Evolutionary conservation across 345 rosid species (phyloP), one percentile per base, ranked within the genome.

Genomic region (Carallia pectinifolia): DNA sequence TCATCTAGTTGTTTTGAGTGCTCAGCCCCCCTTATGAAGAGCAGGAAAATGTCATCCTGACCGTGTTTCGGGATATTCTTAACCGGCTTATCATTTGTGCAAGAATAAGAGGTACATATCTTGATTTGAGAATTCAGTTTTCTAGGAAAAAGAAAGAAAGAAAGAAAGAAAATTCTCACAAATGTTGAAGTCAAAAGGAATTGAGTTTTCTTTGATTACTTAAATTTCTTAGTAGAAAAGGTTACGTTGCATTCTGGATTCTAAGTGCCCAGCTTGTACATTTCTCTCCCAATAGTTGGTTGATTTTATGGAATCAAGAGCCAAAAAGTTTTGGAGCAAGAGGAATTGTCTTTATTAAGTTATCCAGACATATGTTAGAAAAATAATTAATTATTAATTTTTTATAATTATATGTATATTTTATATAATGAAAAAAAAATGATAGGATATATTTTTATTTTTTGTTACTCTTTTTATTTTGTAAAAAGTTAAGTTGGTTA

Each of bases 21-120:
- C 80, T 76, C 84, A 47, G 81, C 62, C 71, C 62, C 71, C 29
- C 77, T 38, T 84, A 88, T 50, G 77, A 80, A 29, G 88, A 83
- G 67, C 86, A 87, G 69, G 92, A 87, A 77, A 87, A 75, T 69
- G 78, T 82, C 53, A 66, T 85, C 62, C 79, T 88, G 80, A 83
- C 79, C 59, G 69, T 59, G 38, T 84, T 85, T 68, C 77, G 81
- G 53, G 92, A 86, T 77, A 79, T 65, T 72, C 90, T 90, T 52
- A 79, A 83, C 71, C 77, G 76, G 55, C 80, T 87, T 34, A 75
- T 81, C 31, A 81, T 73, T 69, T 71, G 80, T 63, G 86, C 81
- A 31, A 85, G 80, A 79, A 76, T 79, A 62, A 81, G 85, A 73
- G 94, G 90, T 77, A 77, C 78, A 64, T 67, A 27, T 65, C 37